phyloP scores from a whole-genome alignment of 2,329 filamentous ascomycete species.

The Cladosporium austrohemisphaericum region DNA sequence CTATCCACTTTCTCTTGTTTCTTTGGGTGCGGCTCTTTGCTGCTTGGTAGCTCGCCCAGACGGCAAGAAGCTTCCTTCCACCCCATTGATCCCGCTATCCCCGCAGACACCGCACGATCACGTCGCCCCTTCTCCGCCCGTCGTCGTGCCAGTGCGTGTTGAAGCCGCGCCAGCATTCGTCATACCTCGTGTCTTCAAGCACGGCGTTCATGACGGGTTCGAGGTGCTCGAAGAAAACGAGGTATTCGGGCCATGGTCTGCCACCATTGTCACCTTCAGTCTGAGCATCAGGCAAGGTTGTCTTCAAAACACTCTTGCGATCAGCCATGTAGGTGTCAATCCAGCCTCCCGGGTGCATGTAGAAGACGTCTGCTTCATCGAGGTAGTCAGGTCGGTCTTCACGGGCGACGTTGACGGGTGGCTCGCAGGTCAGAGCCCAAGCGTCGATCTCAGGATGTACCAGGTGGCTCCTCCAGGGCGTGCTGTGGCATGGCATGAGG shows the following conservation, averaged over 20 bases:
- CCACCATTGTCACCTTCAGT: slow-evolving; percentile 15
- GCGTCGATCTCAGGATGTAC: slow-evolving; percentile 70
- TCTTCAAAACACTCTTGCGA: slow-evolving; percentile 19
- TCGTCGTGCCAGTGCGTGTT: slow-evolving; percentile 64
- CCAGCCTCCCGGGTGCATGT: slow-evolving; percentile 55
- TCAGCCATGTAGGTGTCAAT: slow-evolving; percentile 40
- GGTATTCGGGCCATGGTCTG: slow-evolving; percentile 42
- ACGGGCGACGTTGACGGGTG: slow-evolving; percentile 67
- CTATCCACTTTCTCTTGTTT: no score
- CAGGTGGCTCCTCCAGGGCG: slow-evolving; percentile 88
- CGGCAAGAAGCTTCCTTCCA: no score
- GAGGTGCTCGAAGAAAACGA: slow-evolving; percentile 56
- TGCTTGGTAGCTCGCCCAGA: slow-evolving; percentile 3
- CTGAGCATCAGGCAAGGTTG: slow-evolving; percentile 12
- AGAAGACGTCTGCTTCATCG: slow-evolving; percentile 91
- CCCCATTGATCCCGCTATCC: not conserved
- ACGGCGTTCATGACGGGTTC: slow-evolving; percentile 46
- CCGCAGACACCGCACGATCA: slow-evolving; percentile 52
- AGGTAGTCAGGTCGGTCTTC: slow-evolving; percentile 65
- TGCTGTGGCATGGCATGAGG: slow-evolving; percentile 93
- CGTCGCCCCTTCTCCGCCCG: slow-evolving; percentile 57
- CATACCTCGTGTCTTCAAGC: slow-evolving; percentile 48
- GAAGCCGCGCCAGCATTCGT: slow-evolving; percentile 57
- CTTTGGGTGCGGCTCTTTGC: not conserved
- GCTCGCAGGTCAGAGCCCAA: slow-evolving; percentile 86